Percentiles rank a stretch among this genome's conserved stretches.
Conservation (phyloP, 2,329 filamentous ascomycete species). For the Colletotrichum incanum region DNA sequence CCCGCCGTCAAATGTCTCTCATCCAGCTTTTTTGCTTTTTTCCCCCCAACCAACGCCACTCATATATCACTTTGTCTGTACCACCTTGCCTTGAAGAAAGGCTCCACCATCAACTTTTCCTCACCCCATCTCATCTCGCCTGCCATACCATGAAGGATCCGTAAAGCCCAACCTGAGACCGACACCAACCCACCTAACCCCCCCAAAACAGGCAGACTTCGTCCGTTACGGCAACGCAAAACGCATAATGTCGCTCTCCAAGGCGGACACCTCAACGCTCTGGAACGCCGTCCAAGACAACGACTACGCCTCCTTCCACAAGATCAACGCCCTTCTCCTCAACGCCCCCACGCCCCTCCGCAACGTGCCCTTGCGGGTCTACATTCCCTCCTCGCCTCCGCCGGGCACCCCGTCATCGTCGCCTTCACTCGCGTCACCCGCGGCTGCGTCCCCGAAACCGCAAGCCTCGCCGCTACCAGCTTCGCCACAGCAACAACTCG, state of each 20-base stretch:
- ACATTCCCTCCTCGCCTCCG: slow-evolving; percentile 78
- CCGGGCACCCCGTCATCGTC: slow-evolving; percentile 32
- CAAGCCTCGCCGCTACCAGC: slow-evolving; percentile 38
- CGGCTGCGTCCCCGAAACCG: not conserved
- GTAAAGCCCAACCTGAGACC: not conserved
- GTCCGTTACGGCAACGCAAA: slow-evolving; percentile 90
- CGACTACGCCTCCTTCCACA: slow-evolving; percentile 80
- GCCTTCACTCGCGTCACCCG: not conserved
- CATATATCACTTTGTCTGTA: not conserved
- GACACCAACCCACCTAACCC: slow-evolving; percentile 13
- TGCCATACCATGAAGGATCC: not conserved
- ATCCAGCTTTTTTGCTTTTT: slow-evolving; percentile 1
- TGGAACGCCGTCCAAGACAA: slow-evolving; percentile 88
- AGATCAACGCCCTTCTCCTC: slow-evolving; percentile 83
- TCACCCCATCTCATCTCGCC: not conserved
- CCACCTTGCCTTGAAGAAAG: not conserved
- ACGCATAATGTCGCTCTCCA: slow-evolving; percentile 90
- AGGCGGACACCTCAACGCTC: slow-evolving; percentile 84
- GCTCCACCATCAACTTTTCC: not conserved
- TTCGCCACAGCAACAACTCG: not conserved
- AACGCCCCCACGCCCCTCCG: slow-evolving; percentile 82
- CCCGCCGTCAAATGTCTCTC: not conserved
- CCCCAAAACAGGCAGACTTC: slow-evolving; percentile 78
- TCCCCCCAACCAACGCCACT: slow-evolving; percentile 10
- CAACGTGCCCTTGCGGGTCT: slow-evolving; percentile 90